Evolutionary conservation across 2,329 filamentous ascomycete species (phyloP).

Genomic region (Aspergillus sp.): DNA sequence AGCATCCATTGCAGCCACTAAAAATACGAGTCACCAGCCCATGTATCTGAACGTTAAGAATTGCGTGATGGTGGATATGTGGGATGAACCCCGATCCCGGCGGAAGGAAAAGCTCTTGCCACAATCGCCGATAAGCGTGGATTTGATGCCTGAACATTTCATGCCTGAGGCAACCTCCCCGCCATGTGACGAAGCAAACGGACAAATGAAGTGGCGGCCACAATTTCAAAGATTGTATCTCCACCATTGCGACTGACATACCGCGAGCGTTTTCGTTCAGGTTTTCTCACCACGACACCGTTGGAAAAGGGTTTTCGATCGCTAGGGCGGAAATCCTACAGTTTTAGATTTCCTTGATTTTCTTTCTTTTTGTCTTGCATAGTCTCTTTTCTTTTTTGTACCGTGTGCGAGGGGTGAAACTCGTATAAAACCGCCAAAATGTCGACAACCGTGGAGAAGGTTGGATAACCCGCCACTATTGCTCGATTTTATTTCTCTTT

Average conservation of each 20-base stretch:
- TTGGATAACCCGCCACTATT: conserved; percentile 41
- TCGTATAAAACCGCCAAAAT: conserved; percentile 59
- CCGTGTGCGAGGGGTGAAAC: conserved; percentile 20
- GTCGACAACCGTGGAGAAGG: conserved; percentile 98
- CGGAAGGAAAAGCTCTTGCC: conserved; percentile 11
- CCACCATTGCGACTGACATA: conserved; percentile 17
- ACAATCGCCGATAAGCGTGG: conserved; percentile 26
- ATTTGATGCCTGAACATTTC: not conserved
- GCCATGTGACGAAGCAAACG: conserved; percentile 25
- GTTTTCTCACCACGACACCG: conserved; percentile 15
- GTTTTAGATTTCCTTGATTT: conserved; percentile 2
- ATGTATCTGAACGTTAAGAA: not conserved
- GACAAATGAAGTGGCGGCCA: conserved; percentile 36
- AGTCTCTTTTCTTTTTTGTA: conserved; percentile 18
- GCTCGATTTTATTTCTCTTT: not conserved
- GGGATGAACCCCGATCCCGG: not conserved
- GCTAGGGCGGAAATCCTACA: not conserved
- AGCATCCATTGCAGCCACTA: not conserved
- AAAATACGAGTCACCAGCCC: not conserved
- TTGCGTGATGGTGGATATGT: too few species aligned
- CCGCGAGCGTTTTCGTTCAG: conserved; percentile 4
- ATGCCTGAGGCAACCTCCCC: conserved; percentile 24
- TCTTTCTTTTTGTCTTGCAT: conserved; percentile 13
- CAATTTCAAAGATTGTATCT: conserved; percentile 30
- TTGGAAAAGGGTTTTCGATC: conserved; percentile 7